A percentile compares a stretch with the other conserved stretches of the same genome.
phyloP scores from a whole-genome alignment of 179 eudicot genomes.

The Silene coronaria region DNA sequence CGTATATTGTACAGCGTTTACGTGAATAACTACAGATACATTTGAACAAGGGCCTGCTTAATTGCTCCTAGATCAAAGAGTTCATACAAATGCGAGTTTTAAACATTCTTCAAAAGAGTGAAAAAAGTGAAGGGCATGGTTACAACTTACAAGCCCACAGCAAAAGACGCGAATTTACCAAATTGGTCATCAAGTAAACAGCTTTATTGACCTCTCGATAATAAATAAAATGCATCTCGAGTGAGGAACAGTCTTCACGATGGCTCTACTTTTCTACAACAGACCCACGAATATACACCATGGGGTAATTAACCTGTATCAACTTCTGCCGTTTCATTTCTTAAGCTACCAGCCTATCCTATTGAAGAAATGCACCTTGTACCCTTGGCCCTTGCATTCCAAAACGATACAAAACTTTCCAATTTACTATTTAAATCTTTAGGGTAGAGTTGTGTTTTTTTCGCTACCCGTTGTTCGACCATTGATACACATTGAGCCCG shows the following conservation, averaged over 20 bases:
- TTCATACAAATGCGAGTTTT: too few species aligned
- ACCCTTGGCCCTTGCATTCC: slow-evolving; percentile 3
- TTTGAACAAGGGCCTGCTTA: too few species aligned
- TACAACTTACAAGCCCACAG: too few species aligned
- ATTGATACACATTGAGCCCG: not conserved
- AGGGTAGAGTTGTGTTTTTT: not conserved
- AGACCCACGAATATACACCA: not conserved
- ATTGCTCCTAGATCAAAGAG: too few species aligned
- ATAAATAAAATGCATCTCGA: not conserved
- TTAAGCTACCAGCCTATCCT: not conserved
- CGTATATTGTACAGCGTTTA: too few species aligned
- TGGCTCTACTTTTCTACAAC: not conserved
- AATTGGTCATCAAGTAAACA: not conserved
- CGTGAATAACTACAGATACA: too few species aligned
- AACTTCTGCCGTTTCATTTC: not conserved
- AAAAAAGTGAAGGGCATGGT: too few species aligned
- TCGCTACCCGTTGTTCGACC: not conserved
- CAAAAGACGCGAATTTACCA: too few species aligned
- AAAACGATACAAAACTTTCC: slow-evolving; percentile 7
- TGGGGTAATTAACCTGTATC: not conserved
- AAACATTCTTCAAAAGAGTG: too few species aligned
- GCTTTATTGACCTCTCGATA: not conserved
- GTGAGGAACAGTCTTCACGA: not conserved
- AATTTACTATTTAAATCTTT: not conserved
- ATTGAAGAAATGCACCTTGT: not conserved